Base-by-base conservation (phyloP, 2,329 filamentous ascomycete genomes). In the Cadophora gregata region DNA sequence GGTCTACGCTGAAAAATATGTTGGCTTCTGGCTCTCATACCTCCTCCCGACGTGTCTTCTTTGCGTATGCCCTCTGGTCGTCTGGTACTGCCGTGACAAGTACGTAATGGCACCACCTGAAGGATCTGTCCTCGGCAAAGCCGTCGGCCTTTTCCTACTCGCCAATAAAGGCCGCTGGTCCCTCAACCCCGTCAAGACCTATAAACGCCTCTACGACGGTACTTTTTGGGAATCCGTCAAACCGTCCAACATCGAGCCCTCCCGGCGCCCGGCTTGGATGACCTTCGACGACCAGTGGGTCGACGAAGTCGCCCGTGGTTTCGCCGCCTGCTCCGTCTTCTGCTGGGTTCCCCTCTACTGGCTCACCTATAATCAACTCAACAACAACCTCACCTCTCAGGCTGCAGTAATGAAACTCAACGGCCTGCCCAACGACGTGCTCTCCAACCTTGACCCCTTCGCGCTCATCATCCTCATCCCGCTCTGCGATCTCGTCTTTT, bases 261-360 rank as follows among this genome's bases (percentile, higher is more conserved):
- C 77, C 1, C 76, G 82, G 69, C 88, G 88, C 63, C 91, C 91
- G 0, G 48, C 64, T 0, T 94, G 90, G 90, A 93, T 94, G 89
- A 91, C 88, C 0, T 93, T 93, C 72, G 91, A 95, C 69, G 92
- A 95, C 72, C 86, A 87, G 62, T 95, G 91, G 91, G 91, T 95
- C 38, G 91, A 93, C 75, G 90, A 94, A 76, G 88, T 93, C 59
- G 83, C 84, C 62, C 89, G 91, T 78, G 91, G 90, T 68, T 81
- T 91, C 65, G 82, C 85, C 72, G 89, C 90, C 65, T 92, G 89
- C 81, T 83, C 86, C 70, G 90, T 93, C 38, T 94, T 92, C 78
- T 74, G 81, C 42, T 84, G 82, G 79, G 81, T 80, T 64, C 82
- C 82, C n/a, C 77, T 85, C 10, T 85, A 80, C 74, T 87, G 65